Evolutionary conservation across 805 yeast species (phyloP).

Genomic region (Spathaspora girioi): DNA sequence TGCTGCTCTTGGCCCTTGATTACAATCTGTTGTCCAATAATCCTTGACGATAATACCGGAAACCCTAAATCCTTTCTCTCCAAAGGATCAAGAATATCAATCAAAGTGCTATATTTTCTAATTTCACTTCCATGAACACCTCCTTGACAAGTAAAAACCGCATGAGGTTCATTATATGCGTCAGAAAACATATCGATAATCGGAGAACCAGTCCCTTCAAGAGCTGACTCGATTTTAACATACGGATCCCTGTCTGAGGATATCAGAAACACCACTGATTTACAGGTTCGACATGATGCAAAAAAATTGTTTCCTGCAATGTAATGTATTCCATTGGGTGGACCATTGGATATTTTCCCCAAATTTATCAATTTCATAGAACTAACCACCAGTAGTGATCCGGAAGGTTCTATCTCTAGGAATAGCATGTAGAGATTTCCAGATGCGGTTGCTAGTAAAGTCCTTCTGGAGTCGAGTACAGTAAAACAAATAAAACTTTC

Average conservation of each 20-base stretch:
- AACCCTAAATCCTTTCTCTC: background rate
- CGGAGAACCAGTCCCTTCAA: constrained; percentile 6
- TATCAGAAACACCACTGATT: constrained; percentile 5
- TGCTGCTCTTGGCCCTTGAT: background rate
- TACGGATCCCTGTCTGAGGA: constrained; percentile 1
- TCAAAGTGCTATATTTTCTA: constrained; percentile 1
- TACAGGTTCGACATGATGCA: constrained; percentile 3
- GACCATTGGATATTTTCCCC: constrained; percentile 3
- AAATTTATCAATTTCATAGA: constrained; percentile 3
- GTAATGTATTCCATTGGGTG: constrained; percentile 3
- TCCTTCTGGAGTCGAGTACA: constrained; percentile 2
- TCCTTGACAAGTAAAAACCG: constrained; percentile 8
- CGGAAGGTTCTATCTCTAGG: background rate
- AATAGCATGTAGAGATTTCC: constrained; percentile 5
- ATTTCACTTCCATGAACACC: constrained; percentile 7
- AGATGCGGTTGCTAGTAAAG: background rate
- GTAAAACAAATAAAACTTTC: background rate
- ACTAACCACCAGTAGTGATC: background rate
- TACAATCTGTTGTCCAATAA: background rate
- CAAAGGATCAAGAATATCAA: background rate
- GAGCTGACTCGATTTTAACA: background rate
- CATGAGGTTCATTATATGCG: background rate
- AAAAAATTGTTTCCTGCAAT: constrained; percentile 4
- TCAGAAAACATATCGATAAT: constrained; percentile 3
- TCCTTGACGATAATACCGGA: background rate